A percentile compares a stretch with the other conserved stretches of the same genome.
phyloP scores from a whole-genome alignment of 306 rosid genomes.

The Vigna reflexopilosa region DNA sequence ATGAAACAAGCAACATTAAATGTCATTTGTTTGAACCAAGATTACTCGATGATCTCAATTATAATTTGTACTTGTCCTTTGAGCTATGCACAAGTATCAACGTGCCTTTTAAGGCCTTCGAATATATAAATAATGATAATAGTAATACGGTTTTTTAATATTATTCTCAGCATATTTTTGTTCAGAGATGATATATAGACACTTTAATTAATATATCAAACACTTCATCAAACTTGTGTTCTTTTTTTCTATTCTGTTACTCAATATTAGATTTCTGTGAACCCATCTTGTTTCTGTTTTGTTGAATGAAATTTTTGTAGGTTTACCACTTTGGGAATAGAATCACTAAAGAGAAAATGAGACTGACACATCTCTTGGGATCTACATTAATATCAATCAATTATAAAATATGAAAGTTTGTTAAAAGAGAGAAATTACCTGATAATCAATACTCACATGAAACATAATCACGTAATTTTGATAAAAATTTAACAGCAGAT shows the following conservation, averaged over 20 bases:
- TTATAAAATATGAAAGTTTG: background rate
- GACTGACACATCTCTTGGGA: background rate
- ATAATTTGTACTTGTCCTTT: constrained; percentile 7
- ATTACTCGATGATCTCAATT: constrained; percentile 5
- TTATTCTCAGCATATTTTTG: background rate
- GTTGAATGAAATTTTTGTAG: background rate
- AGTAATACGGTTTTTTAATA: background rate
- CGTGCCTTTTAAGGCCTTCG: constrained; percentile 13
- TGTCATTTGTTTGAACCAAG: background rate
- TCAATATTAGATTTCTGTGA: background rate
- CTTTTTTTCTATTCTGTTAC: background rate
- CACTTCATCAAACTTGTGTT: background rate
- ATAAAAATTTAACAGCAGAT: too few relatives aligned
- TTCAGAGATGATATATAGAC: background rate
- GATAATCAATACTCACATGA: background rate
- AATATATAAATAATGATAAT: constrained; percentile 2
- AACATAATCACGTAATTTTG: background rate
- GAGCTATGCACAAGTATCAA: constrained; percentile 18
- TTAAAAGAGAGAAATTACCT: background rate
- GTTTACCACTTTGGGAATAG: background rate
- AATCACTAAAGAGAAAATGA: background rate
- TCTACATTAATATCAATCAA: background rate
- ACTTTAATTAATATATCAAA: background rate
- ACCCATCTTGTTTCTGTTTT: background rate
- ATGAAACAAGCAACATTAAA: constrained; percentile 11